A percentile compares a stretch with the other conserved stretches of the same genome.
Conservation (phyloP, 2,329 filamentous ascomycete genomes). For the Grosmannia huntii region DNA sequence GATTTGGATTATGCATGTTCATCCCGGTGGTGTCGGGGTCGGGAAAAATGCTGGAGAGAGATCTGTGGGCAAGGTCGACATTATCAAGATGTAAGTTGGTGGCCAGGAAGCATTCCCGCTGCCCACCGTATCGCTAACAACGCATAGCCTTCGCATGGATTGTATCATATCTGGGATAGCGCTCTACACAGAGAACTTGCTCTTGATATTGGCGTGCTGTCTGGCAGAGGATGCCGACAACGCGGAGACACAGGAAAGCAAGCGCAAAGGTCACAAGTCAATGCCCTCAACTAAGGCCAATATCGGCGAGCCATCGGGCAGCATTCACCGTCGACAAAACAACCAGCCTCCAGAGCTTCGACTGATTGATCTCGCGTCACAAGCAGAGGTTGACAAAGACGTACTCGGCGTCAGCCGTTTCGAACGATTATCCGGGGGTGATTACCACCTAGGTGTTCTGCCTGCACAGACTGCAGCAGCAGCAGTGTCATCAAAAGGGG, state of each 20-base stretch:
- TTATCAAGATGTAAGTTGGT: slow-evolving; percentile 71
- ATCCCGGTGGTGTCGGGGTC: slow-evolving; percentile 55
- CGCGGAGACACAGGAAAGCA: slow-evolving; percentile 19
- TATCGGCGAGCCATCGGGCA: slow-evolving; percentile 48
- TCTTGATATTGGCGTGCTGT: slow-evolving; percentile 86
- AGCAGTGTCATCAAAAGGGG: slow-evolving; percentile 53
- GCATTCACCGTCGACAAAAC: slow-evolving; percentile 59
- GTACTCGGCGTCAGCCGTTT: slow-evolving; percentile 75
- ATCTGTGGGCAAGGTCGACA: slow-evolving; percentile 70
- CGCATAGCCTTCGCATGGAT: slow-evolving; percentile 70
- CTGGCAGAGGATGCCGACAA: slow-evolving; percentile 59
- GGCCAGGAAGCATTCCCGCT: background rate
- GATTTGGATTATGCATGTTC: slow-evolving; percentile 90
- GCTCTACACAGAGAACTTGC: slow-evolving; percentile 81
- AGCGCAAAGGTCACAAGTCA: slow-evolving; percentile 25
- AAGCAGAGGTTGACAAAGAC: slow-evolving; percentile 80
- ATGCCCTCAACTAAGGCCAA: slow-evolving; percentile 33
- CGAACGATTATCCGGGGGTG: slow-evolving; percentile 71
- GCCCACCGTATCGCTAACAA: background rate
- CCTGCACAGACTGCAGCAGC: slow-evolving; percentile 58
- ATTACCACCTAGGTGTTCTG: slow-evolving; percentile 81
- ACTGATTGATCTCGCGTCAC: slow-evolving; percentile 76
- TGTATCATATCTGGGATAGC: slow-evolving; percentile 97
- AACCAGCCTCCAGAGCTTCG: slow-evolving; percentile 79
- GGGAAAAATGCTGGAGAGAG: slow-evolving; percentile 57